phyloP scores from a whole-genome alignment of 495 filamentous ascomycete genomes.

The Xylaria intraflava region DNA sequence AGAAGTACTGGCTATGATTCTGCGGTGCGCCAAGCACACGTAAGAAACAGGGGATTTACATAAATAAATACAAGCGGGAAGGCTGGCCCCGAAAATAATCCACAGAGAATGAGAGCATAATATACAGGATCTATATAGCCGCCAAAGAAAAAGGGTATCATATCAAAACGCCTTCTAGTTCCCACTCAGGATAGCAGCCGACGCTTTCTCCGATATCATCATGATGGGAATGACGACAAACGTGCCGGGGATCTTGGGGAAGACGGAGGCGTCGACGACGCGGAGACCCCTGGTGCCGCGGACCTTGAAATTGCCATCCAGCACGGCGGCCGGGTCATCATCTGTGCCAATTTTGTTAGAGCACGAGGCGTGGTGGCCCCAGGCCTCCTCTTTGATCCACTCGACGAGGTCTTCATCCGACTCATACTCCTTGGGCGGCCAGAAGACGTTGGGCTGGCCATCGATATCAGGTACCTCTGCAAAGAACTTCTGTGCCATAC shows the following conservation, averaged over 20 bases:
- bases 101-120: too few relatives aligned
- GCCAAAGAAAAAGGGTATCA: background rate
- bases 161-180: background rate
- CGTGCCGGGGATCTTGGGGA: slow-evolving; percentile 46
- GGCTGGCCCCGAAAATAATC: too few relatives aligned
- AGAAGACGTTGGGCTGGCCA: slow-evolving; percentile 43
- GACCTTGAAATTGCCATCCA: slow-evolving; percentile 54
- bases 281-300: slow-evolving; percentile 48
- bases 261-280: slow-evolving; percentile 55
- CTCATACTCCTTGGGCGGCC: slow-evolving; percentile 43
- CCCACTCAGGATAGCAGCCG: slow-evolving; percentile 39
- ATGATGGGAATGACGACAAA: slow-evolving; percentile 45
- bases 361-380: slow-evolving; percentile 56
- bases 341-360: slow-evolving; percentile 52
- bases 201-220: slow-evolving; percentile 51
- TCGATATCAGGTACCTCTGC: slow-evolving; percentile 43
- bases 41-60: too few relatives aligned
- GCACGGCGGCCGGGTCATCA: slow-evolving; percentile 48
- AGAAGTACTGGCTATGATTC: too few relatives aligned
- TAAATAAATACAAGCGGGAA: too few relatives aligned
- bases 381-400: slow-evolving; percentile 47
- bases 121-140: background rate
- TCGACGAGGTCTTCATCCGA: slow-evolving; percentile 30
- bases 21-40: too few relatives aligned
- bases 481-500: slow-evolving; percentile 29